Percentiles rank a stretch among this genome's conserved stretches.
These are phyloP conservation scores for Scleroderma citrinum DNA, from an alignment of 768 basidiomycete species.

Conservation along the genomic window DNA sequence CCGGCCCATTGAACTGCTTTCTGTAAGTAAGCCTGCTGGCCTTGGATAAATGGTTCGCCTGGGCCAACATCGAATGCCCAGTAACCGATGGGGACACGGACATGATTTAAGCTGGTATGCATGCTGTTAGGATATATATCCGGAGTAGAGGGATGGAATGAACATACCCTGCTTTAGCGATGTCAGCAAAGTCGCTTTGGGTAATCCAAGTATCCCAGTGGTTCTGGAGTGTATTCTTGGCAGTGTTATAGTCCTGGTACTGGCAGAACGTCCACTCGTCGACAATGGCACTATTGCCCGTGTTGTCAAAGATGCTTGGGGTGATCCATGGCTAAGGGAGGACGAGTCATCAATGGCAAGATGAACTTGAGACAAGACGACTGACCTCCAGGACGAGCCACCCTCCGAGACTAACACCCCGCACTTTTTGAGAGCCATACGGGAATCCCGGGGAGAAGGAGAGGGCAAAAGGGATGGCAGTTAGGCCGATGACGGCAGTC, in stretches of 20 bases:
- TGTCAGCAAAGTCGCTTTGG: slow-evolving; percentile 68
- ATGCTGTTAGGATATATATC: too few relatives aligned
- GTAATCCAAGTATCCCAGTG: slow-evolving; percentile 88
- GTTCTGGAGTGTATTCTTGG: slow-evolving; percentile 43
- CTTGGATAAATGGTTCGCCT: slow-evolving; percentile 76
- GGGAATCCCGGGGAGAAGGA: slow-evolving; percentile 54
- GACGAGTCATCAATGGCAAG: slow-evolving; percentile 32
- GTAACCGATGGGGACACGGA: slow-evolving; percentile 82
- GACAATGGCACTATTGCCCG: slow-evolving; percentile 45
- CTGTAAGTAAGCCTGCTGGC: slow-evolving; percentile 64
- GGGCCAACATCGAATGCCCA: slow-evolving; percentile 81
- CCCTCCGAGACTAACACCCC: slow-evolving; percentile 79
- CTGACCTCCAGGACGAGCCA: slow-evolving; percentile 52
- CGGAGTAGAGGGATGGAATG: neutral
- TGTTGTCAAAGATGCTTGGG: slow-evolving; percentile 64
- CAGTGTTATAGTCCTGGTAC: slow-evolving; percentile 47
- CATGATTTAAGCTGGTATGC: slow-evolving; percentile 78
- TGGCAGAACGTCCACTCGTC: slow-evolving; percentile 80
- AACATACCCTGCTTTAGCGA: slow-evolving; percentile 66
- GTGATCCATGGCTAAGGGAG: slow-evolving; percentile 68
- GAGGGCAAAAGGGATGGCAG: slow-evolving; percentile 21
- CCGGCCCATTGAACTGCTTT: slow-evolving; percentile 68
- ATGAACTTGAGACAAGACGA: neutral
- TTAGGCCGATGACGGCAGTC: slow-evolving; percentile 22
- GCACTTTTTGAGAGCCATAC: slow-evolving; percentile 67